A percentile compares a stretch with the other conserved stretches of the same genome.
These are phyloP conservation scores for Crucibulum laeve DNA, from an alignment of 768 basidiomycete species.

Conservation along the genomic window DNA sequence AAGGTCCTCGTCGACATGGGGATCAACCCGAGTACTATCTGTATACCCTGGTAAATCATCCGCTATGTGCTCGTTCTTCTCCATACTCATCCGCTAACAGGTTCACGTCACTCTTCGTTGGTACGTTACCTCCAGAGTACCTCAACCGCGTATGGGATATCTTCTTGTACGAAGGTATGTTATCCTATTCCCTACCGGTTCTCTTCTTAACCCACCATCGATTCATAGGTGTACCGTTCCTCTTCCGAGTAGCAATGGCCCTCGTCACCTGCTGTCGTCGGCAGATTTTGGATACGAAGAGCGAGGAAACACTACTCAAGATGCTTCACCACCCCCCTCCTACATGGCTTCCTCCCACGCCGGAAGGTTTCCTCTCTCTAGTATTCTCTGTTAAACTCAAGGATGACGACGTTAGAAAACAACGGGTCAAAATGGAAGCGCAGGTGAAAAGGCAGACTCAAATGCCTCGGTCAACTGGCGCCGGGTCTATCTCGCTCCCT, in stretches of 20 bases:
- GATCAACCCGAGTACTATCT: conserved; percentile 52
- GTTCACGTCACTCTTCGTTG: conserved; percentile 73
- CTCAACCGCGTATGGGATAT: conserved; percentile 79
- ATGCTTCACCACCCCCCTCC: conserved; percentile 48
- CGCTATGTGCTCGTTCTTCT: not conserved
- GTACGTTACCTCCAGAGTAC: conserved; percentile 58
- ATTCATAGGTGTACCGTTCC: conserved; percentile 58
- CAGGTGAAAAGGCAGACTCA: conserved; percentile 61
- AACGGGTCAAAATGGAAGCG: conserved; percentile 71
- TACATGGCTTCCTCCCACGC: conserved; percentile 48
- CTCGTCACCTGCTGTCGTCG: conserved; percentile 59
- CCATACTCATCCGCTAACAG: conserved; percentile 25
- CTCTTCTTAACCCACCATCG: not conserved
- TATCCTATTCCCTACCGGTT: no score
- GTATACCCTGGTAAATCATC: conserved; percentile 55
- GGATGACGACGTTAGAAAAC: conserved; percentile 76
- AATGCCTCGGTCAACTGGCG: conserved; percentile 23
- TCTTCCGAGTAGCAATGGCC: conserved; percentile 71
- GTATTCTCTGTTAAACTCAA: conserved; percentile 66
- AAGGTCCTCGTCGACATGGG: conserved; percentile 64
- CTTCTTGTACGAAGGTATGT: conserved; percentile 74
- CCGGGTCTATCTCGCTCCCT: conserved; percentile 20
- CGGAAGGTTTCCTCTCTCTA: conserved; percentile 61
- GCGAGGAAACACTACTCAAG: conserved; percentile 41
- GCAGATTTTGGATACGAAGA: conserved; percentile 46